Evolutionary conservation across 1,284 basidiomycete genomes (phyloP).

Genomic region (Heterobasidion parviporum): DNA sequence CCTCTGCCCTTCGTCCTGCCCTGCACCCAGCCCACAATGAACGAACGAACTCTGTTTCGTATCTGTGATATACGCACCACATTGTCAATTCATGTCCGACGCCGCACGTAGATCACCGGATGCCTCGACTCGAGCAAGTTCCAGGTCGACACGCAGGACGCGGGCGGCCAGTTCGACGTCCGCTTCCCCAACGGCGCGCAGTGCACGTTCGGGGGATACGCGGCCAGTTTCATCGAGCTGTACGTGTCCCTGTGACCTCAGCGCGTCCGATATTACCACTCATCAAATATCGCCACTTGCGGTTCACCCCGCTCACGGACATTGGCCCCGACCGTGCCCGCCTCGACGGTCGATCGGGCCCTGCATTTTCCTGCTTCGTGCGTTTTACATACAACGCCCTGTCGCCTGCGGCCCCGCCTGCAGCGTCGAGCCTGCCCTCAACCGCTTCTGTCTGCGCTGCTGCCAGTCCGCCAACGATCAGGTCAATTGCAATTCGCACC

Average conservation of each 20-base stretch:
- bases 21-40: neutral
- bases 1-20: neutral
- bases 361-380: slow-evolving; percentile 1
- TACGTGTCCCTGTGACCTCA: slow-evolving; percentile 18
- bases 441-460: slow-evolving; percentile 42
- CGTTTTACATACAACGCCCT: neutral
- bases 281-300: neutral
- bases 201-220: slow-evolving; percentile 41
- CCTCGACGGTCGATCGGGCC: too few species aligned
- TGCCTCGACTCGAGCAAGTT: slow-evolving; percentile 35
- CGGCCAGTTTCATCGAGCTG: slow-evolving; percentile 44
- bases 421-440: slow-evolving; percentile 37
- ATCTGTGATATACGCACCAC: neutral
- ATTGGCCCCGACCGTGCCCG: neutral
- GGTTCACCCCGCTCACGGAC: neutral
- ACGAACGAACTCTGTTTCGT: neutral
- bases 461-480: slow-evolving; percentile 34
- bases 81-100: neutral
- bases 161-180: slow-evolving; percentile 41
- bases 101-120: slow-evolving; percentile 33
- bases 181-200: slow-evolving; percentile 45
- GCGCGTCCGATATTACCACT: neutral
- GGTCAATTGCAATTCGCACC: slow-evolving; percentile 42
- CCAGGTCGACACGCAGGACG: slow-evolving; percentile 27
- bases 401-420: neutral